phyloP scores from a whole-genome alignment of 495 filamentous ascomycete genomes.

The Penicillium paxilli region DNA sequence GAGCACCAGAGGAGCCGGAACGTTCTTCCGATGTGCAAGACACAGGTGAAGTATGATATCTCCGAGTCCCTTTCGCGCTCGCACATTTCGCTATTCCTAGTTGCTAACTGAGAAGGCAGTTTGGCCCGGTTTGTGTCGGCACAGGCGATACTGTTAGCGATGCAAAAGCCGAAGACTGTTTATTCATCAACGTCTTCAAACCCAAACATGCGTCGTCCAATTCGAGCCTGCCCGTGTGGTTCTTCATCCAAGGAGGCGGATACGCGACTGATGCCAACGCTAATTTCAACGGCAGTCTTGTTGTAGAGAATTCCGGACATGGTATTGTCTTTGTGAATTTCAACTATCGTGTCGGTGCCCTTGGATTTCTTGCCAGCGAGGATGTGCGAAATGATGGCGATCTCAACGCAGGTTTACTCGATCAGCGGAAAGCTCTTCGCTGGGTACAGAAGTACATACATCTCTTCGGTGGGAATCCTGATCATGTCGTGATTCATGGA shows the following conservation, averaged over 20 bases:
- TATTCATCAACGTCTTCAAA: conserved; percentile 68
- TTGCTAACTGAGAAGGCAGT: conserved; percentile 21
- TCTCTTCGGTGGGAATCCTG: conserved; percentile 66
- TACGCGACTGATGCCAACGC: conserved; percentile 61
- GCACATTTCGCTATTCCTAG: not conserved
- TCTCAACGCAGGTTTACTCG: conserved; percentile 60
- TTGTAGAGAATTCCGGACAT: conserved; percentile 53
- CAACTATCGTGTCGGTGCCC: conserved; percentile 74
- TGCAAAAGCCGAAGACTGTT: conserved; percentile 61
- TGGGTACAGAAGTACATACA: conserved; percentile 65
- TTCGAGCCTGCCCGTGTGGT: conserved; percentile 63
- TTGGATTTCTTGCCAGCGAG: conserved; percentile 68
- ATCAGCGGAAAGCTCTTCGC: conserved; percentile 61
- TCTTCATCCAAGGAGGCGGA: conserved; percentile 74
- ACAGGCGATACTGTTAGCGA: conserved; percentile 31
- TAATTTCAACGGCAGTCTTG: conserved; percentile 62
- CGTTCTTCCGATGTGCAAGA: conserved; percentile 29
- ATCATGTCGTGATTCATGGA: conserved; percentile 67
- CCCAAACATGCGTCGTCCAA: conserved; percentile 52
- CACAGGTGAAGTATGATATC: conserved; percentile 35
- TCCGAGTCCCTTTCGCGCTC: not conserved
- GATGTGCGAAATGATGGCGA: conserved; percentile 52
- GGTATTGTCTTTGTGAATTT: conserved; percentile 67
- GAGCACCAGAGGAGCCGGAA: conserved; percentile 51
- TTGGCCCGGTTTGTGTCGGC: conserved; percentile 41